Percentiles rank a stretch among this genome's conserved stretches.
Evolutionary conservation across 139 green algal genomes (phyloP).

Genomic region (Mesotaenium endlicherianum): DNA sequence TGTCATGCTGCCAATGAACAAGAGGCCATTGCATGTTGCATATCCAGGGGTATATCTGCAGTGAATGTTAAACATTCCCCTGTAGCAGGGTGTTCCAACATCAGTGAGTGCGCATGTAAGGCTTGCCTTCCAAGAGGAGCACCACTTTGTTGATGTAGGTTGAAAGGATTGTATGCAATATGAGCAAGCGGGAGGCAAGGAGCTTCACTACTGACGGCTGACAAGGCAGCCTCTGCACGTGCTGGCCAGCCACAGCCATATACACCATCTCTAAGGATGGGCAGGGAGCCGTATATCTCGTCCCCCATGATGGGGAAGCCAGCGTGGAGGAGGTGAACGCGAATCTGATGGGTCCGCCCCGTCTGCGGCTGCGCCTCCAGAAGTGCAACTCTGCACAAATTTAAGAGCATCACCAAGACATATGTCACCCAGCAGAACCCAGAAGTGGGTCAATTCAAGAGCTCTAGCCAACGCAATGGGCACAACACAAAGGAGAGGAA

Average conservation of each 20-base stretch:
- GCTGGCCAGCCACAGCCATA: neutral
- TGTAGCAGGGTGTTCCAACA: neutral
- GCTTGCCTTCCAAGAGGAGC: neutral
- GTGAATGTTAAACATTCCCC: neutral
- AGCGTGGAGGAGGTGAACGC: conserved; percentile 38
- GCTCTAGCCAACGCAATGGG: no score
- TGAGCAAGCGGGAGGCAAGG: neutral
- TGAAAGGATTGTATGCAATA: neutral
- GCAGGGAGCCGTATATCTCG: conserved; percentile 32
- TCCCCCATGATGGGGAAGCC: conserved; percentile 25
- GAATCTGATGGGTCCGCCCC: conserved; percentile 45
- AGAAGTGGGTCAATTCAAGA: no score
- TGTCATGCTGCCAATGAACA: no score
- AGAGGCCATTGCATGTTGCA: neutral
- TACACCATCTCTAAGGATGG: conserved; percentile 7
- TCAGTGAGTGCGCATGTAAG: conserved; percentile 2
- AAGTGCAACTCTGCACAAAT: conserved; percentile 21
- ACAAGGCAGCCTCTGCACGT: neutral
- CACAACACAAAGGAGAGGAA: neutral
- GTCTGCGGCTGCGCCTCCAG: conserved; percentile 14
- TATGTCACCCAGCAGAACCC: neutral
- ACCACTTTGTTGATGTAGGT: neutral
- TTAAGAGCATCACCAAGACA: neutral
- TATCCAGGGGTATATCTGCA: neutral
- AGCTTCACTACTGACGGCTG: neutral